phyloP scores from a whole-genome alignment of 225 moss, liverwort and hornwort species.

The Rhytidiadelphus loreus region DNA sequence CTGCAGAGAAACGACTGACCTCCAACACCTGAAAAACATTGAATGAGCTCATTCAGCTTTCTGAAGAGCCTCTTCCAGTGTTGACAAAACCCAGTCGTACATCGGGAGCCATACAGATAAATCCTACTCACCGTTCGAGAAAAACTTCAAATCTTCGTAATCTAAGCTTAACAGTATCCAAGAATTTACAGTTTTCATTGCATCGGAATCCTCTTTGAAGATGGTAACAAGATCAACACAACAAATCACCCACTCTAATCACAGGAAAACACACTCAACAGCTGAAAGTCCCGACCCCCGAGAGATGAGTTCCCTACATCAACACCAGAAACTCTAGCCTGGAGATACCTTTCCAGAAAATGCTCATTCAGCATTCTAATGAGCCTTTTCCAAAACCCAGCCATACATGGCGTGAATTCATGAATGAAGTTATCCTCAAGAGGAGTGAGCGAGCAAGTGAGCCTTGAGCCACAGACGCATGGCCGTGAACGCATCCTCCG shows the following conservation, averaged over 20 bases:
- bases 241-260: neutral
- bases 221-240: neutral
- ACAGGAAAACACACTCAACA: neutral
- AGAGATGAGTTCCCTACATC: neutral
- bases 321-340: neutral
- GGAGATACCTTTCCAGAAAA: neutral
- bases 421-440: neutral
- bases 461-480: conserved; percentile 65
- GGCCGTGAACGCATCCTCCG: conserved; percentile 55
- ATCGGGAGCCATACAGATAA: neutral
- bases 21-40: neutral
- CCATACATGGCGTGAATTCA: neutral
- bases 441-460: conserved; percentile 7
- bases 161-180: neutral
- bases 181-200: neutral
- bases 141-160: neutral
- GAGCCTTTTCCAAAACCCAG: neutral
- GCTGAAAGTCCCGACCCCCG: neutral
- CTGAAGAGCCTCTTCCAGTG: neutral
- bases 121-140: neutral
- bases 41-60: neutral
- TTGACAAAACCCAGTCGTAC: neutral
- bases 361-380: neutral
- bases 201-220: neutral
- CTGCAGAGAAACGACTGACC: neutral